Evolutionary conservation across 805 yeast species (phyloP).

Genomic region (Priceomyces medius): DNA sequence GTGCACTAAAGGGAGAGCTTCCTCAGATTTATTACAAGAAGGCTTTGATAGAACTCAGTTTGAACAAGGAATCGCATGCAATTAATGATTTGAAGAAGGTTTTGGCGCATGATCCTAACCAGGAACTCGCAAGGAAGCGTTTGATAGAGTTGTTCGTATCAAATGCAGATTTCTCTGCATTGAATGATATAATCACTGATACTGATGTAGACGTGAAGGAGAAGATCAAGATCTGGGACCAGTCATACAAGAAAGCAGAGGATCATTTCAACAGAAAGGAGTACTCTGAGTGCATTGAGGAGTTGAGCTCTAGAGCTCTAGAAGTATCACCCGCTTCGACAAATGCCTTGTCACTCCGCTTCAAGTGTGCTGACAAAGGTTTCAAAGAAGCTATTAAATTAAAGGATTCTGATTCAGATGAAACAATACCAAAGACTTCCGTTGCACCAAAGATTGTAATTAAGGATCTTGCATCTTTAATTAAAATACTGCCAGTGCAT

Average conservation of each 20-base stretch:
- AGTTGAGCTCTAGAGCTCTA: slow-evolving; percentile 24
- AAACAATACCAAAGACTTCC: too few relatives aligned
- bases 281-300: slow-evolving; percentile 20
- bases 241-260: slow-evolving; percentile 12
- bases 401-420: slow-evolving; percentile 7
- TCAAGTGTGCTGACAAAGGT: slow-evolving; percentile 22
- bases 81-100: slow-evolving; percentile 51
- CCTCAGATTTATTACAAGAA: slow-evolving; percentile 55
- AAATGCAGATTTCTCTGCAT: slow-evolving; percentile 48
- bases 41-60: slow-evolving; percentile 59
- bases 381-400: slow-evolving; percentile 3
- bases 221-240: slow-evolving; percentile 19
- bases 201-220: slow-evolving; percentile 13
- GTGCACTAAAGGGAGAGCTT: slow-evolving; percentile 16
- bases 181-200: slow-evolving; percentile 12
- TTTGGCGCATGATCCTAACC: slow-evolving; percentile 38
- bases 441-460: slow-evolving; percentile 19
- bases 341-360: slow-evolving; percentile 31
- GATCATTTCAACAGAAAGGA: slow-evolving; percentile 9
- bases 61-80: slow-evolving; percentile 55
- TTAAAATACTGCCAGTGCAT: slow-evolving; percentile 26
- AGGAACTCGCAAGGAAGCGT: slow-evolving; percentile 49
- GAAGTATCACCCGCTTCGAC: slow-evolving; percentile 45
- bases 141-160: slow-evolving; percentile 50
- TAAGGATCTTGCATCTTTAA: slow-evolving; percentile 24